These are phyloP conservation scores for Pueraria montana DNA, from an alignment of 306 rosid genomes.

Conservation along the genomic window DNA sequence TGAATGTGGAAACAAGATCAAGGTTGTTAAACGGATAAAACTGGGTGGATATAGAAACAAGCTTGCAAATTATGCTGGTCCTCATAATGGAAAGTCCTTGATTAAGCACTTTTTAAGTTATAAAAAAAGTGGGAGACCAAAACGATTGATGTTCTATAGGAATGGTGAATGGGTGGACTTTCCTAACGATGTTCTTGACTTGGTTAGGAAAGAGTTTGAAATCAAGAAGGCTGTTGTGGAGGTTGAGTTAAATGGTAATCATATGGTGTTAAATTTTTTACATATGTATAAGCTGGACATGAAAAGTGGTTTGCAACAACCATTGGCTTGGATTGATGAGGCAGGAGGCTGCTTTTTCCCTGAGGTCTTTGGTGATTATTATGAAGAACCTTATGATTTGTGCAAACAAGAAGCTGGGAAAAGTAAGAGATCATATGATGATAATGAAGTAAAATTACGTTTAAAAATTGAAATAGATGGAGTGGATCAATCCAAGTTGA, in stretches of 20 bases:
- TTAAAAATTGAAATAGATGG: constrained; percentile 85
- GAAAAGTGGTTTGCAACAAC: constrained; percentile 69
- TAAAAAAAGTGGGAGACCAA: constrained; percentile 72
- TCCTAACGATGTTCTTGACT: constrained; percentile 65
- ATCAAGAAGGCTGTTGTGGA: constrained; percentile 71
- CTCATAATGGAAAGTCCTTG: constrained; percentile 53
- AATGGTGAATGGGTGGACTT: constrained; percentile 79
- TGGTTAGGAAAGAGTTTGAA: constrained; percentile 68
- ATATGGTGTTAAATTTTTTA: constrained; percentile 75
- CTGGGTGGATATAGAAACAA: too few relatives aligned
- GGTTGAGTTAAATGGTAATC: constrained; percentile 67
- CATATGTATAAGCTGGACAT: constrained; percentile 83
- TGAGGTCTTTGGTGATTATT: constrained; percentile 58
- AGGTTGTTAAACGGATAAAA: too few relatives aligned
- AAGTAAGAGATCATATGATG: constrained; percentile 44
- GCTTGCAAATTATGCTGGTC: constrained; percentile 46
- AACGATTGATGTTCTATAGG: constrained; percentile 75
- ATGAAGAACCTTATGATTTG: constrained; percentile 45
- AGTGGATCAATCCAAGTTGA: constrained; percentile 51
- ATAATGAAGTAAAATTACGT: constrained; percentile 70
- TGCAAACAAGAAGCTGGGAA: constrained; percentile 40
- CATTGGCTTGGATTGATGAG: constrained; percentile 96
- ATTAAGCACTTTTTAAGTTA: constrained; percentile 66
- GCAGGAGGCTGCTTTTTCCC: constrained; percentile 87
- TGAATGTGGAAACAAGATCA: constrained; percentile 43